phyloP scores from a whole-genome alignment of 257 asterid genomes.

The Plantago elongata region DNA sequence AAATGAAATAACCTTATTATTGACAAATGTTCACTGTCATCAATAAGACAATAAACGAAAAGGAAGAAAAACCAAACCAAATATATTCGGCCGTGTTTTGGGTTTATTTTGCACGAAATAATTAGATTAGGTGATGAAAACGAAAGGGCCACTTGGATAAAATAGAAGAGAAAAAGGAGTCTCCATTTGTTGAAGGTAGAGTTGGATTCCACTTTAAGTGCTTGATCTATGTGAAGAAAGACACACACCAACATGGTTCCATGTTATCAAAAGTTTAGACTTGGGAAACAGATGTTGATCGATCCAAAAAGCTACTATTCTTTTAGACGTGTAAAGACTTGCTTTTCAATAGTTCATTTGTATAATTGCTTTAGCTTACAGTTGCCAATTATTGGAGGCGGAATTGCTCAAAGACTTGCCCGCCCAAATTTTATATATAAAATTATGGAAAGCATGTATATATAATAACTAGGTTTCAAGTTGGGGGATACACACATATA shows the following conservation, averaged over 20 bases:
- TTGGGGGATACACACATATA: no score
- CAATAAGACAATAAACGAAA: no score
- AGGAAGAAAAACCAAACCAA: no score
- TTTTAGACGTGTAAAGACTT: slow-evolving; percentile 59
- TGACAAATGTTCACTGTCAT: no score
- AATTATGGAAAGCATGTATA: no score
- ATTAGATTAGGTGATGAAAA: slow-evolving; percentile 34
- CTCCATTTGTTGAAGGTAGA: slow-evolving; percentile 27
- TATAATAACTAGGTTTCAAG: no score
- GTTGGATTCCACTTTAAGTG: slow-evolving; percentile 76
- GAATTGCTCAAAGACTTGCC: no score
- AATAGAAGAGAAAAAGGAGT: slow-evolving; percentile 3
- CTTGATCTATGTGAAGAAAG: slow-evolving; percentile 42
- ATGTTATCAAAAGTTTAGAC: slow-evolving; percentile 21
- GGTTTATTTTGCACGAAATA: slow-evolving; percentile 22
- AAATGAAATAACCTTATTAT: no score
- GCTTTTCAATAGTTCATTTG: slow-evolving; percentile 32
- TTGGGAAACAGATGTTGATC: background rate
- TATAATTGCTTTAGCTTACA: background rate
- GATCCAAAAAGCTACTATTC: slow-evolving; percentile 2
- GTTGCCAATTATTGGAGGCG: slow-evolving; percentile 56
- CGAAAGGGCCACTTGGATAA: slow-evolving; percentile 39
- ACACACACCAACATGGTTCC: slow-evolving; percentile 20
- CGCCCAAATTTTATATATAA: no score
- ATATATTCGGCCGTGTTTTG: no score